phyloP scores from a whole-genome alignment of 192 early-diverging fungal species.

The Coemansia sp. region DNA sequence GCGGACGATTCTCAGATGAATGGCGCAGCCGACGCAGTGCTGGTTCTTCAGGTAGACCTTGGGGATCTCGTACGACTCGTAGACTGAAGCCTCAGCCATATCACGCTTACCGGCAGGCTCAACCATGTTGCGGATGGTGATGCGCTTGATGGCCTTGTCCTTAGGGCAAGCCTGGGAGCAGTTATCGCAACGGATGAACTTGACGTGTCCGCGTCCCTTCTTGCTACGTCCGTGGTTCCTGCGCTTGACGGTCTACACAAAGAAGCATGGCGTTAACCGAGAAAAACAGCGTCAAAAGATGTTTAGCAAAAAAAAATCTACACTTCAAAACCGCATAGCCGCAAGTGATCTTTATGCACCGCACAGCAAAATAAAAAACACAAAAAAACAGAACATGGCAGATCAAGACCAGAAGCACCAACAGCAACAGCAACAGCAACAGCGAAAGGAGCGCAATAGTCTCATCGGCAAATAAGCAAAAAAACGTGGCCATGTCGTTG shows the following conservation, averaged over 20 bases:
- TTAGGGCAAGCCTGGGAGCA: slow-evolving; percentile 96
- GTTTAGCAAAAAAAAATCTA: no score
- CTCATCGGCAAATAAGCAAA: no score
- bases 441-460: no score
- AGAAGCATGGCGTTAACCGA: background rate
- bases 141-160: slow-evolving; percentile 99
- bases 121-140: slow-evolving; percentile 98
- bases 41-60: slow-evolving; percentile 99
- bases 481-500: no score
- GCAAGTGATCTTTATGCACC: no score
- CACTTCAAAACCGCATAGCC: no score
- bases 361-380: no score
- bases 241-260: slow-evolving; percentile 90
- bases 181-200: slow-evolving; percentile 98
- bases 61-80: slow-evolving; percentile 92
- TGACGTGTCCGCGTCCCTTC: slow-evolving; percentile 97
- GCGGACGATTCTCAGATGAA: slow-evolving; percentile 92
- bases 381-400: no score
- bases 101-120: slow-evolving; percentile 97
- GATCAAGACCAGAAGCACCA: no score
- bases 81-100: slow-evolving; percentile 95
- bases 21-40: slow-evolving; percentile 93
- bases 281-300: no score
- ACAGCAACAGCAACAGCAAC: no score
- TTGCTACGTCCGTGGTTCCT: slow-evolving; percentile 99